phyloP scores from a whole-genome alignment of 768 basidiomycete species.

The Tylopilus felleus region DNA sequence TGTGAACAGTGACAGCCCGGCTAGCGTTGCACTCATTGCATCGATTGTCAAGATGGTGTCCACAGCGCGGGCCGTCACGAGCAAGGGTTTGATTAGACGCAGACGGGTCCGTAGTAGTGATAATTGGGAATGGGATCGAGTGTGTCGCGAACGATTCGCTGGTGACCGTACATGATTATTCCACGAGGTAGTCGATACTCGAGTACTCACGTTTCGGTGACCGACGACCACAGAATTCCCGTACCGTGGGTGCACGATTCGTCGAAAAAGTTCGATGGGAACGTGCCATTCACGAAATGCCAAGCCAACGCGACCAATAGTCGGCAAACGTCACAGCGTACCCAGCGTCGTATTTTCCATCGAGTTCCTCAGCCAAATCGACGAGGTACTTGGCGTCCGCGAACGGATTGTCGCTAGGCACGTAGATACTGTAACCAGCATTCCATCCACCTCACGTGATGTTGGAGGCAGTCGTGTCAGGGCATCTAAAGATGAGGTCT shows the following conservation, averaged over 20 bases:
- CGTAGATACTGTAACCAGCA: conserved; percentile 14
- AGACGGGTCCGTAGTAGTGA: conserved; percentile 28
- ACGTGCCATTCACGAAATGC: conserved; percentile 40
- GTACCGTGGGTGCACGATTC: conserved; percentile 32
- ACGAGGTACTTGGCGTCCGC: conserved; percentile 17
- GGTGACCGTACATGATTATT: background rate
- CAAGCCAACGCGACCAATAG: conserved; percentile 29
- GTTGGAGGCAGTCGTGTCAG: conserved; percentile 11
- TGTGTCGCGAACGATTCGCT: conserved; percentile 34
- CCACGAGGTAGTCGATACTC: conserved; percentile 2
- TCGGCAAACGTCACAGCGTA: conserved; percentile 32
- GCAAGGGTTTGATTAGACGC: conserved; percentile 39
- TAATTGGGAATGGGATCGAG: conserved; percentile 39
- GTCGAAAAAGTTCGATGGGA: conserved; percentile 27
- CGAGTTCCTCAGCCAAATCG: conserved; percentile 23
- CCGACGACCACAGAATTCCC: conserved; percentile 34
- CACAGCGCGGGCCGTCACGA: conserved; percentile 42
- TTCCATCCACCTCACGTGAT: conserved; percentile 35
- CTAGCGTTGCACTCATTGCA: conserved; percentile 22
- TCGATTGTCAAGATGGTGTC: conserved; percentile 53
- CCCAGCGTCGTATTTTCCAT: conserved; percentile 32
- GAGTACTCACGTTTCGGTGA: conserved; percentile 32
- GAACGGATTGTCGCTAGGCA: conserved; percentile 18
- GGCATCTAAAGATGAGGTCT: conserved; percentile 35
- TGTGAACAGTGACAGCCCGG: background rate